Percentiles rank a stretch among this genome's conserved stretches.
Evolutionary conservation across 148 eudicot species (phyloP).

Genomic region (Silene conica): DNA sequence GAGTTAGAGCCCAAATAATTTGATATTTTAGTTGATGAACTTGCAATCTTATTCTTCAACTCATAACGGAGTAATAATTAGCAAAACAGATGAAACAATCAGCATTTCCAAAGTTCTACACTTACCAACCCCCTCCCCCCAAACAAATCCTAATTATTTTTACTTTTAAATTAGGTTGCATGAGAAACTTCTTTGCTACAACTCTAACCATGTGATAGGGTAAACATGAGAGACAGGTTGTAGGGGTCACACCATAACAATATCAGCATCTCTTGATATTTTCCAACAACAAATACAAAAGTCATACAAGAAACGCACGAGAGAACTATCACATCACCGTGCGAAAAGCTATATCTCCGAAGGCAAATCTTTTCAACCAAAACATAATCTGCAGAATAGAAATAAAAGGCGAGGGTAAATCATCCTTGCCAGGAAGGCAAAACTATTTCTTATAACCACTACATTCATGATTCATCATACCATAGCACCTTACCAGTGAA

Average conservation of each 20-base stretch:
- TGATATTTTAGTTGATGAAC: neutral
- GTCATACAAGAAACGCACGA: conserved; percentile 39
- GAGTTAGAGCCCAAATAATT: neutral
- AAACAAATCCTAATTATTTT: neutral
- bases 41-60: neutral
- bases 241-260: neutral
- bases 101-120: neutral
- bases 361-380: conserved; percentile 88
- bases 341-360: conserved; percentile 63
- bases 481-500: conserved; percentile 34
- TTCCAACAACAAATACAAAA: conserved; percentile 4
- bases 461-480: conserved; percentile 12
- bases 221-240: neutral
- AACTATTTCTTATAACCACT: neutral
- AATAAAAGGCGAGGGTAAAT: conserved; percentile 1
- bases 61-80: neutral
- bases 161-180: neutral
- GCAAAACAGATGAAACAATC: neutral
- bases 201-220: neutral
- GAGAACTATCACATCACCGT: conserved; percentile 84
- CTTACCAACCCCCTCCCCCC: neutral
- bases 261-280: conserved; percentile 8
- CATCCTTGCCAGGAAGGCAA: neutral
- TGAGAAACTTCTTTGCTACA: too few species aligned
- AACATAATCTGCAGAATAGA: conserved; percentile 55